These are phyloP conservation scores for Cyberlindnera euphorbiiphila DNA, from an alignment of 805 yeast genomes.

Conservation along the genomic window DNA sequence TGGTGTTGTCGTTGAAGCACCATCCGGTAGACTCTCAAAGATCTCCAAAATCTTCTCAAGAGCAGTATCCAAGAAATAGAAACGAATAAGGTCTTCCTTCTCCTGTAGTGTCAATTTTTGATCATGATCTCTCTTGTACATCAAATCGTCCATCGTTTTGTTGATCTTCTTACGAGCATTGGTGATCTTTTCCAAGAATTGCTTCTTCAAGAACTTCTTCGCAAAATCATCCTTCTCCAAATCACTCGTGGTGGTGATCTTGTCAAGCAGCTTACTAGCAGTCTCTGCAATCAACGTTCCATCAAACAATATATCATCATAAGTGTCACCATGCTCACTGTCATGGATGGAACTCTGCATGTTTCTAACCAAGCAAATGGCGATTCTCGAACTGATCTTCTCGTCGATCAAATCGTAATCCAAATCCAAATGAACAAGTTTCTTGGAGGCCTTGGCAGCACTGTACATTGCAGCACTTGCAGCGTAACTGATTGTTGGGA, in stretches of 20 bases:
- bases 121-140: slow-evolving; percentile 46
- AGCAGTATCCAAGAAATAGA: slow-evolving; percentile 66
- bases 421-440: slow-evolving; percentile 65
- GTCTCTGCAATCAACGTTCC: slow-evolving; percentile 72
- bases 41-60: slow-evolving; percentile 49
- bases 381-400: slow-evolving; percentile 64
- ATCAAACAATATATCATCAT: slow-evolving; percentile 68
- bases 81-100: slow-evolving; percentile 67
- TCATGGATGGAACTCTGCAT: slow-evolving; percentile 52
- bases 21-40: slow-evolving; percentile 25
- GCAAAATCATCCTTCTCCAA: slow-evolving; percentile 32
- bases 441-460: slow-evolving; percentile 60
- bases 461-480: slow-evolving; percentile 64
- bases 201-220: slow-evolving; percentile 35
- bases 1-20: slow-evolving; percentile 5
- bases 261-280: slow-evolving; percentile 59
- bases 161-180: slow-evolving; percentile 39
- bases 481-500: slow-evolving; percentile 50
- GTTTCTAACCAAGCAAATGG: slow-evolving; percentile 77
- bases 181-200: slow-evolving; percentile 39
- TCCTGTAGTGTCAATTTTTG: slow-evolving; percentile 53
- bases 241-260: slow-evolving; percentile 26
- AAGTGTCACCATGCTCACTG: slow-evolving; percentile 30
- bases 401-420: slow-evolving; percentile 61
- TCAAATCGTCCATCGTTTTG: slow-evolving; percentile 50